Evolutionary conservation across 1,284 basidiomycete genomes (phyloP).

Genomic region (Leucoagaricus sp.): DNA sequence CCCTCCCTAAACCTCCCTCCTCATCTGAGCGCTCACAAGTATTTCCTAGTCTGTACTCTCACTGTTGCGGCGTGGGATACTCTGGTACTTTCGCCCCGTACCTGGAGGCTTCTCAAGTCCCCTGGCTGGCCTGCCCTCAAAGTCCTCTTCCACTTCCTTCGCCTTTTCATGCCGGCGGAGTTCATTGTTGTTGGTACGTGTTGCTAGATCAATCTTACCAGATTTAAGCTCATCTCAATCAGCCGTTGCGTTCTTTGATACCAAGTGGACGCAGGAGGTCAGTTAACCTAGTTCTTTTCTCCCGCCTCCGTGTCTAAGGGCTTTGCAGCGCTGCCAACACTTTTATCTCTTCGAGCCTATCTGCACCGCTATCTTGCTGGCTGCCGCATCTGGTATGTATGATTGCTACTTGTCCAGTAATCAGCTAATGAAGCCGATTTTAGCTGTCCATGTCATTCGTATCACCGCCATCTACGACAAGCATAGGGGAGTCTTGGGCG

Average conservation of each 20-base stretch:
- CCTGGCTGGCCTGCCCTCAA: constrained; percentile 77
- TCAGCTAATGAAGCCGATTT: constrained; percentile 5
- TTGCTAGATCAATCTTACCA: background rate
- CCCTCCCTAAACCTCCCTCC: constrained; percentile 66
- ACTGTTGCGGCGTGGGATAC: constrained; percentile 87
- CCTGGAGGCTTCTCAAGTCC: constrained; percentile 69
- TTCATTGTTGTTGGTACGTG: constrained; percentile 71
- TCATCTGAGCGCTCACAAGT: constrained; percentile 80
- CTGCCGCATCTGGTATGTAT: constrained; percentile 59
- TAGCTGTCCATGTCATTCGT: constrained; percentile 72
- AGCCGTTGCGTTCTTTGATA: constrained; percentile 84
- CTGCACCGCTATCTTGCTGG: constrained; percentile 74
- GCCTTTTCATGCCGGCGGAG: constrained; percentile 74
- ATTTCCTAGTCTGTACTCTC: constrained; percentile 82
- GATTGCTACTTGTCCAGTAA: background rate
- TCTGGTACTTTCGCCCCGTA: constrained; percentile 75
- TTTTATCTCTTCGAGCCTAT: constrained; percentile 85
- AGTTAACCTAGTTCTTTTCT: constrained; percentile 20
- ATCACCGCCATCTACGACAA: constrained; percentile 76
- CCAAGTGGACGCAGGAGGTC: constrained; percentile 58
- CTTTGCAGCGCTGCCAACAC: constrained; percentile 53
- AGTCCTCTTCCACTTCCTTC: constrained; percentile 69
- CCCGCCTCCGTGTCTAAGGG: constrained; percentile 14
- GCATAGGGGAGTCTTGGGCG: constrained; percentile 49
- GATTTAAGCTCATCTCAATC: constrained; percentile 10